Conservation (phyloP, 2,329 filamentous ascomycete genomes). For the Zopfia rhizophila region DNA sequence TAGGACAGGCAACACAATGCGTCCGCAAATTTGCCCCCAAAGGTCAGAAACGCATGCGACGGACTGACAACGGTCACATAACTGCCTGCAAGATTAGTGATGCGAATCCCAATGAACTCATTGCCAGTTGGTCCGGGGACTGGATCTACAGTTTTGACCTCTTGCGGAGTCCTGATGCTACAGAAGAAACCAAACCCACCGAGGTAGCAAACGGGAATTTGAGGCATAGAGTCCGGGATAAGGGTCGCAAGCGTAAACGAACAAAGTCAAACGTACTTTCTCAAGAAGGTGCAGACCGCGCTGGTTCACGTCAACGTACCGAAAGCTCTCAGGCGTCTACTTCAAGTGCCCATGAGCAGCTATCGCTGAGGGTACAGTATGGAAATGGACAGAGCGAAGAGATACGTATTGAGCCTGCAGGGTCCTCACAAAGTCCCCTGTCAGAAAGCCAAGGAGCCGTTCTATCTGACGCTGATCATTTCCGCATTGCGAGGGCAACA, state of each 20-base stretch:
- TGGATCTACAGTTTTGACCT: slow-evolving; percentile 75
- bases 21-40: slow-evolving; percentile 73
- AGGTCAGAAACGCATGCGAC: slow-evolving; percentile 64
- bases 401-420: slow-evolving; percentile 58
- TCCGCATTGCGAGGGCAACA: slow-evolving; percentile 65
- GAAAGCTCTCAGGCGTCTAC: slow-evolving; percentile 48
- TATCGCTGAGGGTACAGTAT: slow-evolving; percentile 67
- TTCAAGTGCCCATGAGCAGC: slow-evolving; percentile 52
- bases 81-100: slow-evolving; percentile 78
- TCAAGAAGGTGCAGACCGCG: slow-evolving; percentile 54
- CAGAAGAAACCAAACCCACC: slow-evolving; percentile 48
- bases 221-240: slow-evolving; percentile 38
- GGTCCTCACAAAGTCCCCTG: slow-evolving; percentile 34
- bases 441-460: slow-evolving; percentile 56
- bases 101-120: slow-evolving; percentile 72
- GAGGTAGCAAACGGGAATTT: slow-evolving; percentile 26
- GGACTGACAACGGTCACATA: slow-evolving; percentile 70
- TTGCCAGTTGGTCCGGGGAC: slow-evolving; percentile 75
- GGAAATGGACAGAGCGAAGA: slow-evolving; percentile 70
- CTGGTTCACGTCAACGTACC: slow-evolving; percentile 60
- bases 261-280: slow-evolving; percentile 50
- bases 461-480: slow-evolving; percentile 64
- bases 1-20: slow-evolving; percentile 70
- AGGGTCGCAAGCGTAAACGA: slow-evolving; percentile 67
- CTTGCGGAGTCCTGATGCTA: slow-evolving; percentile 66